Percentiles rank a stretch among this genome's conserved stretches.
Evolutionary conservation across 2,329 filamentous ascomycete species (phyloP).

Genomic region (Stachybotrys chartarum): DNA sequence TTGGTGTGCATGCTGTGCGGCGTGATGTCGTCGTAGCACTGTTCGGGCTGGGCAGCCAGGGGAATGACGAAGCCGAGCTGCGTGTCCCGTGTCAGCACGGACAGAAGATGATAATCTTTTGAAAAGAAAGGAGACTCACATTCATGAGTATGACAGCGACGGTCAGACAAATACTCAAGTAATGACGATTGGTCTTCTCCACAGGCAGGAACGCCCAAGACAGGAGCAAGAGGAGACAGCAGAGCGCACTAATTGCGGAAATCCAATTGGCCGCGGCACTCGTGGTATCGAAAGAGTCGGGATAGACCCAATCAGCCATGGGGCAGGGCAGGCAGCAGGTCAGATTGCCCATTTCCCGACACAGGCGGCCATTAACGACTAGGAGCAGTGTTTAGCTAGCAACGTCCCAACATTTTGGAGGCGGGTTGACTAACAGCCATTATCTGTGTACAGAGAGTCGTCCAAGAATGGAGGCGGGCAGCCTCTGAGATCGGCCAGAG

Average conservation of each 20-base stretch:
- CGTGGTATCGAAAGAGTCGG: conserved; percentile 51
- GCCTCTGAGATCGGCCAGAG: conserved; percentile 29
- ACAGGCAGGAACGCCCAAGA: conserved; percentile 77
- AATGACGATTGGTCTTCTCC: conserved; percentile 87
- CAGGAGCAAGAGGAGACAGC: conserved; percentile 67
- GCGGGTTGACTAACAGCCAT: conserved; percentile 51
- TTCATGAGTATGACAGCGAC: conserved; percentile 71
- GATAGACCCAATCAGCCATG: conserved; percentile 67
- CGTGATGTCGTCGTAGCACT: conserved; percentile 87
- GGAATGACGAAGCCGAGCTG: conserved; percentile 89
- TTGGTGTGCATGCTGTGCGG: conserved; percentile 86
- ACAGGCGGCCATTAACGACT: conserved; percentile 53
- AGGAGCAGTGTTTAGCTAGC: conserved; percentile 5
- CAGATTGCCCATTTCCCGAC: conserved; percentile 40
- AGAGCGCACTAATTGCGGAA: conserved; percentile 64
- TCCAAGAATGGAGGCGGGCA: conserved; percentile 69
- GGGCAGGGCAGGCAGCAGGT: conserved; percentile 89
- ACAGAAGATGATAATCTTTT: background rate
- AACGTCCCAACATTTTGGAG: background rate
- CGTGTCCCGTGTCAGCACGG: conserved; percentile 10
- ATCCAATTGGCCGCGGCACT: conserved; percentile 72
- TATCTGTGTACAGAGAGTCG: conserved; percentile 46
- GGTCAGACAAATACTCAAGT: conserved; percentile 82
- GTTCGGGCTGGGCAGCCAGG: conserved; percentile 65
- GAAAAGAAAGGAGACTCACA: conserved; percentile 41